phyloP scores from a whole-genome alignment of 345 rosid genomes.

The Euphorbia tirucalli region DNA sequence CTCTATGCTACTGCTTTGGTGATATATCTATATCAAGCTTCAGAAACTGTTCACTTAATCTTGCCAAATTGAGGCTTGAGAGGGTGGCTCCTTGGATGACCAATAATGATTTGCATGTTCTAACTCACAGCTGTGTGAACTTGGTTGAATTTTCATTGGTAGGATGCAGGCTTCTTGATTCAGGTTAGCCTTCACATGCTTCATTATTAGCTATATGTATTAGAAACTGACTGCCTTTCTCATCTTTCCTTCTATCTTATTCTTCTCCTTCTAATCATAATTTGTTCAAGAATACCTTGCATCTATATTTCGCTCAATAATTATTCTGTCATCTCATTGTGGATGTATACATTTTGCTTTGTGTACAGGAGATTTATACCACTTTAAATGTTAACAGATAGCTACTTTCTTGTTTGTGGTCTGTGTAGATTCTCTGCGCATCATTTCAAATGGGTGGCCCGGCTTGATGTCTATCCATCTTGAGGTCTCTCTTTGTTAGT shows the following conservation, averaged over 20 bases:
- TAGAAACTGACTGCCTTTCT: not conserved
- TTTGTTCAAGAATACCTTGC: not conserved
- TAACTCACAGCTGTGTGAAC: constrained; percentile 49
- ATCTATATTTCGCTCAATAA: not conserved
- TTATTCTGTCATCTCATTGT: not conserved
- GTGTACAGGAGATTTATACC: not conserved
- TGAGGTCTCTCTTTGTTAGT: constrained; percentile 49
- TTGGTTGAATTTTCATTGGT: constrained; percentile 58
- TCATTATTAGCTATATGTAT: not conserved
- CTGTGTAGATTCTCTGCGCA: constrained; percentile 48
- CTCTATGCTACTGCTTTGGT: constrained; percentile 72
- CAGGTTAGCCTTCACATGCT: constrained; percentile 40
- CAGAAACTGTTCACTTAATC: constrained; percentile 38
- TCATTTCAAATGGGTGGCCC: constrained; percentile 74
- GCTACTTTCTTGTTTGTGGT: constrained; percentile 9
- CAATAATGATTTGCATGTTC: constrained; percentile 52
- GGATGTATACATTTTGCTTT: not conserved
- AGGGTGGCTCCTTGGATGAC: constrained; percentile 81
- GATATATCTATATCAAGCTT: constrained; percentile 63
- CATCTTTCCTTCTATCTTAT: not conserved
- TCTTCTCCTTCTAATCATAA: constrained; percentile 6
- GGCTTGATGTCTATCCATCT: constrained; percentile 63
- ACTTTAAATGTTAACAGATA: not conserved
- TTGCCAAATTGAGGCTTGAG: constrained; percentile 60
- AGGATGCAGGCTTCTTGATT: constrained; percentile 57